A percentile compares a stretch with the other conserved stretches of the same genome.
Evolutionary conservation across 2,329 filamentous ascomycete genomes (phyloP).

Genomic region (Alternaria gansuensis): DNA sequence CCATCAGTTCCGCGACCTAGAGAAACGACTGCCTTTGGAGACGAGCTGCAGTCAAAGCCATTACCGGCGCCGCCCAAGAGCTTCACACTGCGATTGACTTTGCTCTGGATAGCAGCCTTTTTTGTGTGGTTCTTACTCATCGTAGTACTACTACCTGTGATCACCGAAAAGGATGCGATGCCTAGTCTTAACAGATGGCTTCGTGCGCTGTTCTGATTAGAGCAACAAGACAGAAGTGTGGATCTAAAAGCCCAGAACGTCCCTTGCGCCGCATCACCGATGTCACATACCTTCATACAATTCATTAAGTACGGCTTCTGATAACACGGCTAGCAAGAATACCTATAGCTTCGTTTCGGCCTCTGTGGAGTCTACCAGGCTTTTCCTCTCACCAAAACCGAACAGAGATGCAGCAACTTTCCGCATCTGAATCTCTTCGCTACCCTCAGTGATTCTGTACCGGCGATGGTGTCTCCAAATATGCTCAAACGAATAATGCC

Average conservation of each 20-base stretch:
- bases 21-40: no score
- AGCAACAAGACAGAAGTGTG: neutral
- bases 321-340: neutral
- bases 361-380: slow-evolving; percentile 46
- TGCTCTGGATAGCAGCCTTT: slow-evolving; percentile 7
- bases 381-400: slow-evolving; percentile 61
- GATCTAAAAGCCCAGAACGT: no score
- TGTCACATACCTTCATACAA: no score
- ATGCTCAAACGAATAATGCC: slow-evolving; percentile 69
- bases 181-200: slow-evolving; percentile 25
- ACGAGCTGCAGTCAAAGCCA: neutral
- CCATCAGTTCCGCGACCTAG: neutral
- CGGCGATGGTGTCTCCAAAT: slow-evolving; percentile 71
- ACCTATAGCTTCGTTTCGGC: slow-evolving; percentile 44
- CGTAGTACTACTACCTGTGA: slow-evolving; percentile 11
- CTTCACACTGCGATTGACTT: neutral
- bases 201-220: slow-evolving; percentile 9
- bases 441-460: slow-evolving; percentile 71
- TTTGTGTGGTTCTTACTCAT: slow-evolving; percentile 15
- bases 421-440: slow-evolving; percentile 73
- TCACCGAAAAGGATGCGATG: slow-evolving; percentile 19
- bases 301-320: no score
- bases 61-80: slow-evolving; percentile 1
- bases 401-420: slow-evolving; percentile 69
- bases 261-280: no score